Evolutionary conservation across 2,329 filamentous ascomycete genomes (phyloP).

Genomic region (Colletotrichum agaves): DNA sequence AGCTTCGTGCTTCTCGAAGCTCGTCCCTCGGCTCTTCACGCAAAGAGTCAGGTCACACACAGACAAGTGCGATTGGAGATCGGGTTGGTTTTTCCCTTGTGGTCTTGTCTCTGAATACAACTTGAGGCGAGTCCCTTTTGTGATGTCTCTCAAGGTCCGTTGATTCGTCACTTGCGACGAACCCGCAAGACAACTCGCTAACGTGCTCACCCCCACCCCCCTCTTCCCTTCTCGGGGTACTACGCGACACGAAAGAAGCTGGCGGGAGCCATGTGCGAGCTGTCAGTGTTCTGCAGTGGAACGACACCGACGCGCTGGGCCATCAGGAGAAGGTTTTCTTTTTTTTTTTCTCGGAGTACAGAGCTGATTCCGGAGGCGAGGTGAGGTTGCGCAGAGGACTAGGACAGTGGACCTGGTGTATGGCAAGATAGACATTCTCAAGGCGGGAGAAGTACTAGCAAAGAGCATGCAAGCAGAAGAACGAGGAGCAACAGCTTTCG

Average conservation of each 20-base stretch:
- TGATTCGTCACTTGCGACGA: slow-evolving; percentile 3
- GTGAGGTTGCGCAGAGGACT: slow-evolving; percentile 7
- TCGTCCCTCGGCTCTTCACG: slow-evolving; percentile 21
- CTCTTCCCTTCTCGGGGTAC: background rate
- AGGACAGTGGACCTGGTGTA: no score
- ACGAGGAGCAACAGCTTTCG: no score
- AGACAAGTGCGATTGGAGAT: background rate
- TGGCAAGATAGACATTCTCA: background rate
- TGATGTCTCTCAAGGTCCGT: background rate
- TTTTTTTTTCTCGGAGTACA: background rate
- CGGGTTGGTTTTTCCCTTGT: background rate
- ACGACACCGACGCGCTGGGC: slow-evolving; percentile 9
- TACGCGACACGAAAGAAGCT: slow-evolving; percentile 8
- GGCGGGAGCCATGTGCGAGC: slow-evolving; percentile 18
- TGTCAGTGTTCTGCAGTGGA: slow-evolving; percentile 25
- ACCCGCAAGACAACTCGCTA: slow-evolving; percentile 9
- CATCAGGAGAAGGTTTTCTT: background rate
- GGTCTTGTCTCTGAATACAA: background rate
- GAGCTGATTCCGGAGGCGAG: slow-evolving; percentile 5
- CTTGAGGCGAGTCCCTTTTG: background rate
- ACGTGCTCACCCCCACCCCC: background rate
- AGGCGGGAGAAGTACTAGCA: no score
- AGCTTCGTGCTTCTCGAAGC: slow-evolving; percentile 24
- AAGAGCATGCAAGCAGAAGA: no score
- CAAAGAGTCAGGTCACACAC: slow-evolving; percentile 3